Conservation (phyloP, 2,329 filamentous ascomycete species). For the Penicillium verrucosum region DNA sequence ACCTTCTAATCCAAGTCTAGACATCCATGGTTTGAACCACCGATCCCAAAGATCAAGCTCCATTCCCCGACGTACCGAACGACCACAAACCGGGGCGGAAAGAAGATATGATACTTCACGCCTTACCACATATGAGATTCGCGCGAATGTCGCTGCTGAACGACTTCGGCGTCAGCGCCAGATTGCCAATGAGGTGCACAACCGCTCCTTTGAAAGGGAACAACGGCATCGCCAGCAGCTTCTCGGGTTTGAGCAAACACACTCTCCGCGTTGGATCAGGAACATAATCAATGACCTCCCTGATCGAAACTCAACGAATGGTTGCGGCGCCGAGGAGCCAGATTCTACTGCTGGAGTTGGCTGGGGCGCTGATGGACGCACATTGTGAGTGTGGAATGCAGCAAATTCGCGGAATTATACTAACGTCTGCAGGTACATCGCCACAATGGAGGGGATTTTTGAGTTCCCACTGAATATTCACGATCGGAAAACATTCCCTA, state of each 20-base stretch:
- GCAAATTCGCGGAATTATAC: neutral
- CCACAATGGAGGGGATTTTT: constrained; percentile 49
- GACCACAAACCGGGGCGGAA: constrained; percentile 25
- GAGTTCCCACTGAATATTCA: constrained; percentile 47
- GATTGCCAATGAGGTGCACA: constrained; percentile 34
- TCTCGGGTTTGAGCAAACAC: constrained; percentile 34
- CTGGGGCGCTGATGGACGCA: constrained; percentile 47
- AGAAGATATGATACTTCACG: constrained; percentile 28
- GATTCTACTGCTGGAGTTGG: constrained; percentile 48
- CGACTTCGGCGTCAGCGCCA: constrained; percentile 40
- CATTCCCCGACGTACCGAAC: constrained; percentile 33
- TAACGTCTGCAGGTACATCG: constrained; percentile 41
- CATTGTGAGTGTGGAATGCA: constrained; percentile 42
- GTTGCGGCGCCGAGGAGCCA: constrained; percentile 35
- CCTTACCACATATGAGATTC: constrained; percentile 33
- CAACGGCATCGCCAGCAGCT: constrained; percentile 36
- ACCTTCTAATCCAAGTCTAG: constrained; percentile 21
- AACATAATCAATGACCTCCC: constrained; percentile 37
- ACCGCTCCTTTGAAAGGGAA: constrained; percentile 29
- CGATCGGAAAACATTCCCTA: constrained; percentile 49
- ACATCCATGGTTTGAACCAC: constrained; percentile 22
- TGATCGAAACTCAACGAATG: constrained; percentile 31
- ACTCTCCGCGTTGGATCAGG: constrained; percentile 39
- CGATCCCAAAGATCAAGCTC: constrained; percentile 35
- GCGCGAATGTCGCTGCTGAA: constrained; percentile 40